Base-by-base conservation (phyloP, 108 stramenopile species). In the Skeletonema costatum region DNA sequence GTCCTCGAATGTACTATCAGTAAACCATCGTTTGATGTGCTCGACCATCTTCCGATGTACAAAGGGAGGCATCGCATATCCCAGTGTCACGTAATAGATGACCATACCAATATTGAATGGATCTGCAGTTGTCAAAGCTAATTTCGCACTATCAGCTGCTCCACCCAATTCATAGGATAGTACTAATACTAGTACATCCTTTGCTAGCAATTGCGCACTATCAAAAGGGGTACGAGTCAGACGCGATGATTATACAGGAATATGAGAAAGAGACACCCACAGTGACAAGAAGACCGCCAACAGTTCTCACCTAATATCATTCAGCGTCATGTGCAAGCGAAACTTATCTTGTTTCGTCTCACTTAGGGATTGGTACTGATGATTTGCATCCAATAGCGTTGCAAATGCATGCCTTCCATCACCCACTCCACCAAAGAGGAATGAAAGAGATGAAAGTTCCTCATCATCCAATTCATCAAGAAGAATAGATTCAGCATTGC, bases 371-470 rank as follows among this genome's bases (percentile, higher is more conserved):
- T 67, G 13, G 32, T 67, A 73, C 65, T 73, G 73, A 10, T 46
- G 3, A 32, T 73, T 66, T 17, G 73, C 73, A 67, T 73, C 73
- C 73, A 73, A 35, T 21, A 73, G 30, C 3, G 73, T 73, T 29
- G 64, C 73, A 29, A 65, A 33, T 16, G 29, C 73, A 51, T 73
- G 73, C 41, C 73, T 66, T 48, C 32, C 73, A 48, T 73, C 73
- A 8, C 73, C 73, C 31, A 73, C 73, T 17, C 73, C 73, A 51
- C 73, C 73, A 67, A 73, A 73, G 48, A 73, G 73, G 35, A 73
- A 51, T 29, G 73, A 5, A 32, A 73, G 73, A n/a, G 73, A 73
- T 25, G 73, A 73, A 48, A 73, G 73, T 32, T 73, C 73, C 38
- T 73, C 73, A 13, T 65, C 73, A 30, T 67, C 30, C 65, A 73